Conservation (phyloP, 371 early-diverging fungal species). For the Rhizomucor miehei region DNA sequence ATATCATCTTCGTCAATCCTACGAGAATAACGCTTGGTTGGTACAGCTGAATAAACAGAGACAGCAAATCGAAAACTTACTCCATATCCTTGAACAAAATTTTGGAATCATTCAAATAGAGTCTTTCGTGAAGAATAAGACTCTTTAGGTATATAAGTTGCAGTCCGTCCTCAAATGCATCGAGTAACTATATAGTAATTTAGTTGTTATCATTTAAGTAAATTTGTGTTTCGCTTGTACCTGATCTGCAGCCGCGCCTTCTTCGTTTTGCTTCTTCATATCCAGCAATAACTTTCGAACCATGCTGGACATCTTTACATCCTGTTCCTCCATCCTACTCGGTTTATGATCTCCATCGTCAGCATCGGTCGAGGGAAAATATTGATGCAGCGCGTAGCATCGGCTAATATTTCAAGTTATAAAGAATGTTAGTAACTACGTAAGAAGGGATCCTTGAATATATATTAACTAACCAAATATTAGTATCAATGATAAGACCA, state of each 20-base stretch:
- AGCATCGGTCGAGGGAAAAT: too few species aligned
- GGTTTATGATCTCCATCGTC: conserved; percentile 5
- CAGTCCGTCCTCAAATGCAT: conserved; percentile 34
- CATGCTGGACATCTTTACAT: conserved; percentile 23
- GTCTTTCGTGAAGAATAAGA: conserved; percentile 33
- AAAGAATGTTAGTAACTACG: too few species aligned
- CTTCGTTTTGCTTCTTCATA: conserved; percentile 23
- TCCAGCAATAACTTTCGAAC: conserved; percentile 24
- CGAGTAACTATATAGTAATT: conserved; percentile 15
- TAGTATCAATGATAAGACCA: conserved; percentile 57
- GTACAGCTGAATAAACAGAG: background rate
- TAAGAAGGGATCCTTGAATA: too few species aligned
- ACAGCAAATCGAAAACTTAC: conserved; percentile 15
- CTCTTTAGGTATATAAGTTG: conserved; percentile 42
- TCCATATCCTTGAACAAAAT: conserved; percentile 28
- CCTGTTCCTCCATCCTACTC: conserved; percentile 9
- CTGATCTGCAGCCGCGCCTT: conserved; percentile 26
- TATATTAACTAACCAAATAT: conserved; percentile 42
- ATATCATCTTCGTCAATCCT: conserved; percentile 38
- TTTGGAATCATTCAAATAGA: conserved; percentile 20
- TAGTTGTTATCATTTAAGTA: conserved; percentile 1
- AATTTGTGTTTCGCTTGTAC: conserved; percentile 12
- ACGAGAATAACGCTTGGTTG: background rate
- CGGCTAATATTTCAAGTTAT: too few species aligned
- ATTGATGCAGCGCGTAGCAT: conserved; percentile 33